phyloP scores from a whole-genome alignment of 305 asterid species.

The Petunia hybrid region DNA sequence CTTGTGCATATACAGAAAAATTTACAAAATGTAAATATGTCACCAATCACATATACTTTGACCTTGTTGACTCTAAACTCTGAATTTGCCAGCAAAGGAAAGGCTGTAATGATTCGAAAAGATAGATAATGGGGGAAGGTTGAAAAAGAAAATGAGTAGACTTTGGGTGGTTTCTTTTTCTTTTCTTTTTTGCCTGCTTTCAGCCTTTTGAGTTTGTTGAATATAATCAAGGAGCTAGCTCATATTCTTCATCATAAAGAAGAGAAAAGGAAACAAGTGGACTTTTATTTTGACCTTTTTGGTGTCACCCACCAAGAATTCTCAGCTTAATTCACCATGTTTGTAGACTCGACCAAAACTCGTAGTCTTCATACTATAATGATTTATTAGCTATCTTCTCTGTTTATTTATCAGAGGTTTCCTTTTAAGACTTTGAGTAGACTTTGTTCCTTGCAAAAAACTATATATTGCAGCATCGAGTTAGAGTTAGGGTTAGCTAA shows the following conservation, averaged over 20 bases:
- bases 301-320: conserved; percentile 44
- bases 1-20: neutral
- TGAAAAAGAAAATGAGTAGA: neutral
- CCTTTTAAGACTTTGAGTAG: no score
- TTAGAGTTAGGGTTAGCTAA: no score
- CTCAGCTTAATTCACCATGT: conserved; percentile 31
- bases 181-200: conserved; percentile 24
- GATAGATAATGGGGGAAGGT: neutral
- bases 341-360: neutral
- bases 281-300: conserved; percentile 16
- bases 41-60: neutral
- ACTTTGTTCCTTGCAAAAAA: no score
- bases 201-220: conserved; percentile 32
- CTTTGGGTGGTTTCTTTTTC: conserved; percentile 1
- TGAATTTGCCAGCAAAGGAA: conserved; percentile 18
- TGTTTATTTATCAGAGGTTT: no score
- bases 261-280: conserved; percentile 36
- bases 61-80: neutral
- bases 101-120: conserved; percentile 30
- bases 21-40: neutral
- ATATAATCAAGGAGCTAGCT: conserved; percentile 26
- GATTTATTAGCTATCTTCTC: neutral
- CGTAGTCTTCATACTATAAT: neutral
- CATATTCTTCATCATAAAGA: conserved; percentile 30
- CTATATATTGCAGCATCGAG: no score